phyloP scores from a whole-genome alignment of 2,329 filamentous ascomycete species.

The Fusarium sp. region DNA sequence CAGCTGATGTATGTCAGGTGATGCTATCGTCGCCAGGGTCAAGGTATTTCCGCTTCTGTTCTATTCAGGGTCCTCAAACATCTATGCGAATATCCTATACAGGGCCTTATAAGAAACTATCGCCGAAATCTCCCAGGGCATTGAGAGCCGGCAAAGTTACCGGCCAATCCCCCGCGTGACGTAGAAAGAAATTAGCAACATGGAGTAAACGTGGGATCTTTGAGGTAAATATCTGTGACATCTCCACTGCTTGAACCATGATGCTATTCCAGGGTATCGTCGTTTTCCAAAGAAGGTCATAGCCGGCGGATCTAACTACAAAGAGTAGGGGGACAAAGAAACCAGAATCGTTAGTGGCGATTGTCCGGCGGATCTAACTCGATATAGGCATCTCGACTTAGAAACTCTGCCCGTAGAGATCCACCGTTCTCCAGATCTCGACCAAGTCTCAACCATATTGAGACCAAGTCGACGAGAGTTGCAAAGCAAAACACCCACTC shows the following conservation, averaged over 20 bases:
- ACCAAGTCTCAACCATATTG: conserved; percentile 30
- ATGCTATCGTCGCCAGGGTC: conserved; percentile 4
- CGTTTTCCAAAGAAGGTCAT: neutral
- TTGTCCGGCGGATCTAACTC: conserved; percentile 40
- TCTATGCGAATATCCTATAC: conserved; percentile 7
- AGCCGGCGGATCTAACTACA: conserved; percentile 39
- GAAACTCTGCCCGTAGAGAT: conserved; percentile 39
- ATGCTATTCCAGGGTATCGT: conserved; percentile 30
- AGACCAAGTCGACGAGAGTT: conserved; percentile 35
- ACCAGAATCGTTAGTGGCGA: neutral
- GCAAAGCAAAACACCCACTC: conserved; percentile 31
- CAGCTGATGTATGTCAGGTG: neutral
- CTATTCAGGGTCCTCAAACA: neutral
- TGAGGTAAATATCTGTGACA: conserved; percentile 17
- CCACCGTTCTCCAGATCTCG: conserved; percentile 39
- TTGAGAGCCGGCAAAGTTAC: conserved; percentile 8
- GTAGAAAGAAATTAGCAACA: conserved; percentile 33
- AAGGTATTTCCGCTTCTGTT: neutral
- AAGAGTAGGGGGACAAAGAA: neutral
- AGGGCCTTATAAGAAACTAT: conserved; percentile 26
- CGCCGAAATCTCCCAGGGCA: conserved; percentile 8
- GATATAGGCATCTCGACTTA: conserved; percentile 21
- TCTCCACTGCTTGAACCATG: conserved; percentile 36
- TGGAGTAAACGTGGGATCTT: conserved; percentile 33
- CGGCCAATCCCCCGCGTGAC: conserved; percentile 39